Percentiles rank a stretch among this genome's conserved stretches.
Evolutionary conservation across 2,329 filamentous ascomycete species (phyloP).

Genomic region (Rhinocladiella mackenziei): DNA sequence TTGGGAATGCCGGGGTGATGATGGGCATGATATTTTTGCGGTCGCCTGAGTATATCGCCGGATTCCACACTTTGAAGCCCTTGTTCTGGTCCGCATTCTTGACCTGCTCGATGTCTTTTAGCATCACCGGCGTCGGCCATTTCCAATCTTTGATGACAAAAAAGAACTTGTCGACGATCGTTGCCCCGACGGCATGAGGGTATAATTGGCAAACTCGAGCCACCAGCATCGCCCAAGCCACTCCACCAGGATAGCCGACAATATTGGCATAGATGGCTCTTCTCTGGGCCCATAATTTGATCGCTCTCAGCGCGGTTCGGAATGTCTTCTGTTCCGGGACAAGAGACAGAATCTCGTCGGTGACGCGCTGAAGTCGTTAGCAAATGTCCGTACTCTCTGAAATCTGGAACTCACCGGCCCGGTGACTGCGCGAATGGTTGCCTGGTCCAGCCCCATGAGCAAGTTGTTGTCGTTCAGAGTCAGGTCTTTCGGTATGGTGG

Average conservation of each 20-base stretch:
- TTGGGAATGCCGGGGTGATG: slow-evolving; percentile 95
- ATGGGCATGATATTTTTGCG: slow-evolving; percentile 92
- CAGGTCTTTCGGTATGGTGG: slow-evolving; percentile 67
- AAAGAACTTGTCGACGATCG: slow-evolving; percentile 92
- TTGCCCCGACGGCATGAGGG: slow-evolving; percentile 81
- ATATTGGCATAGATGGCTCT: slow-evolving; percentile 94
- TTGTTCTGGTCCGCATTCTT: slow-evolving; percentile 60
- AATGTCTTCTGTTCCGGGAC: slow-evolving; percentile 90
- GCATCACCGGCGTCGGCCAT: slow-evolving; percentile 88
- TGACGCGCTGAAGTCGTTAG: slow-evolving; percentile 58
- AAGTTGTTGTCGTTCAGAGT: slow-evolving; percentile 78
- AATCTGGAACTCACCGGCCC: slow-evolving; percentile 54
- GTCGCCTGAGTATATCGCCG: slow-evolving; percentile 75
- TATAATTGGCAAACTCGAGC: slow-evolving; percentile 95
- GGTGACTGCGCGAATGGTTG: slow-evolving; percentile 83
- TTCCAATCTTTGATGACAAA: slow-evolving; percentile 84
- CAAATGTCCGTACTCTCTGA: background rate
- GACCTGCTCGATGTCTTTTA: slow-evolving; percentile 82
- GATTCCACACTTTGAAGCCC: slow-evolving; percentile 76
- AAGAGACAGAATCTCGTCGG: slow-evolving; percentile 81
- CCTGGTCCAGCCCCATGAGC: slow-evolving; percentile 79
- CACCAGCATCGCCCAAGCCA: slow-evolving; percentile 97
- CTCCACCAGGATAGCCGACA: slow-evolving; percentile 91
- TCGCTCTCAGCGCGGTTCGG: slow-evolving; percentile 78
- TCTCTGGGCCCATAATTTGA: slow-evolving; percentile 93